These are phyloP conservation scores for Lactarius tabidus DNA, from an alignment of 768 basidiomycete species.

Conservation along the genomic window DNA sequence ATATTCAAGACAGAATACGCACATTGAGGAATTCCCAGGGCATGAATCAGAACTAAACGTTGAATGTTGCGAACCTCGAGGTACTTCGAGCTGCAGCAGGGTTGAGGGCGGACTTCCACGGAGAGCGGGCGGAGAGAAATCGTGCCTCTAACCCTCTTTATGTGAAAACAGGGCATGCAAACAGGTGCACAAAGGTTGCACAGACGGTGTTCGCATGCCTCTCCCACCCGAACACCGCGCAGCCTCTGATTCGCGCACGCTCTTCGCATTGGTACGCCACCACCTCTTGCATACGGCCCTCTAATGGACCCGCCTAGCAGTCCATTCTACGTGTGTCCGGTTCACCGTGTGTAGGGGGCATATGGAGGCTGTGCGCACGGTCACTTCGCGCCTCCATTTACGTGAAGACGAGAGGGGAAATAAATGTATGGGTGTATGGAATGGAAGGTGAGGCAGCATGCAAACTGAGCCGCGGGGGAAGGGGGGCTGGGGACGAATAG, in stretches of 20 bases:
- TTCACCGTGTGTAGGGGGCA: not conserved
- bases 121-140: not conserved
- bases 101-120: not conserved
- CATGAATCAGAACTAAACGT: conserved; percentile 5
- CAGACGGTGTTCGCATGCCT: not conserved
- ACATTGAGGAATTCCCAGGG: conserved; percentile 23
- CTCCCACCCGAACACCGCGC: not conserved
- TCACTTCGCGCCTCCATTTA: not conserved
- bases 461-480: not conserved
- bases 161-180: not conserved
- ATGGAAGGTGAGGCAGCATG: not conserved
- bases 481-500: not conserved
- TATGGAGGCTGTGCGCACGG: not conserved
- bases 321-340: not conserved
- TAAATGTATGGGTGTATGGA: not conserved
- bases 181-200: not conserved
- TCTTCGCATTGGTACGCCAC: not conserved
- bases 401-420: not conserved
- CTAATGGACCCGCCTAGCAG: not conserved
- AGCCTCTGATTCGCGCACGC: not conserved
- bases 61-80: not conserved
- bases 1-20: conserved; percentile 4
- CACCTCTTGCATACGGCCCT: not conserved
- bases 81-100: not conserved
- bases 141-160: not conserved